These are phyloP conservation scores for Vitis hybrid DNA, from an alignment of 177 flowering plant species.

Conservation along the genomic window DNA sequence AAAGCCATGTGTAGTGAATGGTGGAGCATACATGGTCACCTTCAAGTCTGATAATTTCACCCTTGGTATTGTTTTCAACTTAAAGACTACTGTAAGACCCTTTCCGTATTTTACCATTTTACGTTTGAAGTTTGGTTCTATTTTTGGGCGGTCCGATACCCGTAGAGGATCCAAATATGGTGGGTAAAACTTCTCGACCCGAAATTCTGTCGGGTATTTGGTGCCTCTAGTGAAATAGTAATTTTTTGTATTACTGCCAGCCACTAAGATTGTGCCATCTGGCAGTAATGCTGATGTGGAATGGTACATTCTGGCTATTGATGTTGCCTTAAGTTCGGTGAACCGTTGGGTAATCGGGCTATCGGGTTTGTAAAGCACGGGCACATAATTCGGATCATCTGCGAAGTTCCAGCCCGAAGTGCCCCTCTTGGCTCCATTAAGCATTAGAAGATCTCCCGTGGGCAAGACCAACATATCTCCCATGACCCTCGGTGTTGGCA, in stretches of 20 bases:
- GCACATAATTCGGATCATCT: conserved; percentile 46
- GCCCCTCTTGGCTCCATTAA: conserved; percentile 81
- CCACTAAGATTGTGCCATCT: conserved; percentile 32
- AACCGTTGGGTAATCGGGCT: conserved; percentile 17
- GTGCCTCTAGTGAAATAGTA: conserved; percentile 10
- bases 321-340: conserved; percentile 19
- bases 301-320: conserved; percentile 34
- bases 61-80: neutral
- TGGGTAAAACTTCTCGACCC: conserved; percentile 25
- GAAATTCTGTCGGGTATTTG: conserved; percentile 21
- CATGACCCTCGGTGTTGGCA: conserved; percentile 56
- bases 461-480: conserved; percentile 78
- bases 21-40: conserved; percentile 25
- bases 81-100: conserved; percentile 7
- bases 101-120: conserved; percentile 6
- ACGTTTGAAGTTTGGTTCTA: neutral
- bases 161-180: conserved; percentile 12
- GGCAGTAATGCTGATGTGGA: conserved; percentile 31
- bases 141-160: neutral
- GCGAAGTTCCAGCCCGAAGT: conserved; percentile 66
- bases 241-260: conserved; percentile 22
- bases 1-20: conserved; percentile 28
- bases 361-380: conserved; percentile 49
- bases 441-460: conserved; percentile 58
- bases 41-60: neutral